Evolutionary conservation across 2,329 filamentous ascomycete species (phyloP).

Genomic region (Colletotrichum sp.): DNA sequence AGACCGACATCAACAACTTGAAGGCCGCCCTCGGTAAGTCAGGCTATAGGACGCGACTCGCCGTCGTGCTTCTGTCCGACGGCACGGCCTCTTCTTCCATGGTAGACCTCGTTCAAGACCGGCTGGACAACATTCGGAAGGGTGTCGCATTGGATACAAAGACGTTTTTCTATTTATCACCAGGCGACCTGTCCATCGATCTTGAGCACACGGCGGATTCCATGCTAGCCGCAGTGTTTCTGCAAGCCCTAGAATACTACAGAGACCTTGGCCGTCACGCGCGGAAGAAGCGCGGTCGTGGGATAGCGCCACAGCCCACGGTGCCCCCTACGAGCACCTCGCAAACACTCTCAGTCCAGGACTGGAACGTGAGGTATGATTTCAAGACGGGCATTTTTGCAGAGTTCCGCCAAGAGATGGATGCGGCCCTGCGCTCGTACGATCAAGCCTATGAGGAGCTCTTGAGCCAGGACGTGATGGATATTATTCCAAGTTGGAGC

Average conservation of each 20-base stretch:
- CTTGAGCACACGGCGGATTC: constrained; percentile 75
- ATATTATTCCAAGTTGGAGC: constrained; percentile 88
- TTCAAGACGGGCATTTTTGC: constrained; percentile 91
- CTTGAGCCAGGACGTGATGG: constrained; percentile 82
- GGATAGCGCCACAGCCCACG: constrained; percentile 79
- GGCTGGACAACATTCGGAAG: constrained; percentile 79
- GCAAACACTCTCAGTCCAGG: constrained; percentile 81
- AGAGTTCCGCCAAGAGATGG: constrained; percentile 93
- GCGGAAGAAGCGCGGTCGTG: constrained; percentile 84
- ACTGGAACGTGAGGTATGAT: constrained; percentile 94
- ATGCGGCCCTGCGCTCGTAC: constrained; percentile 83
- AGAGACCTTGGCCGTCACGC: constrained; percentile 91
- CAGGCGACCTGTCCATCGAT: constrained; percentile 73
- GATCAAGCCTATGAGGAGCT: constrained; percentile 86
- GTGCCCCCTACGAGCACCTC: constrained; percentile 86
- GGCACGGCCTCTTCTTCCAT: constrained; percentile 49
- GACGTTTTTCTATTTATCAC: constrained; percentile 83
- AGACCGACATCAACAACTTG: constrained; percentile 82
- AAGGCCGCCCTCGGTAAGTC: constrained; percentile 71
- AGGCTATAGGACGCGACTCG: constrained; percentile 78
- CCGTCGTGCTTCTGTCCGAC: constrained; percentile 79
- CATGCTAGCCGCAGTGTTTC: constrained; percentile 75
- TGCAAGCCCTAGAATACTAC: constrained; percentile 85
- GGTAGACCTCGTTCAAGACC: constrained; percentile 69
- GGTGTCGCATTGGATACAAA: constrained; percentile 83